Evolutionary conservation across 2,329 filamentous ascomycete species (phyloP), one percentile per base, ranked within the genome.

Genomic region (Nemania abortiva): DNA sequence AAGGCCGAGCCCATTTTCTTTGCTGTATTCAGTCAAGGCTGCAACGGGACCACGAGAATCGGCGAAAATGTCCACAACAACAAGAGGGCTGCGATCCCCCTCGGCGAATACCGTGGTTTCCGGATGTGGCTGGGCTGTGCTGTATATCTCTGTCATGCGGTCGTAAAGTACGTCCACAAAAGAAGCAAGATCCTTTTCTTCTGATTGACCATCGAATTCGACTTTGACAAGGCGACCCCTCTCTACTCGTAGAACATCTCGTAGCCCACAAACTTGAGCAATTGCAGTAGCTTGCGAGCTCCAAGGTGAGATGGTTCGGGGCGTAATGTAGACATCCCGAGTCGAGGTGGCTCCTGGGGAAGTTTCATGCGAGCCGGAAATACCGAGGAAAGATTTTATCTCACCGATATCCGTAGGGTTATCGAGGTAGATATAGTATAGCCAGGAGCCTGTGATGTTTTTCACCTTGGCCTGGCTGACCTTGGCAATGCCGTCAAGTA

Each of bases 291-390:
- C 87, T 83, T 76, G 90, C 88, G 95, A 97, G 82, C 94, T 98
- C 96, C 96, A 99, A 79, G 96, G 96, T 49, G 95, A 98, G 74
- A 97, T 95, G 75, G 92, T 92, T 73, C 95, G 89, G 22, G 95
- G 95, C 55, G 88, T 90, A 67, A 97, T 87, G 78, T 94, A 93
- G 79, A 92, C 87, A 70, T 90, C 84, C 57, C 86, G 82, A 52
- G 85, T 84, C 67, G 84, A 80, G 29, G 50, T 37, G 34, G 59
- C 67, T 68, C 34, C 68, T 70, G 54, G 70, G 37, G 61, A 31
- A 62, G 85, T 82, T 76, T 47, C 76, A 74, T 18, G 79, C 58
- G 60, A 72, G 68, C 55, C 69, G 63, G 55, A 73, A 69, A 66
- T 70, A 54, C 65, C 74, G 70, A 73, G 71, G 72, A 66, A 71